These are phyloP conservation scores for Didymella pomorum DNA, from an alignment of 2,329 filamentous ascomycete genomes.

Conservation along the genomic window DNA sequence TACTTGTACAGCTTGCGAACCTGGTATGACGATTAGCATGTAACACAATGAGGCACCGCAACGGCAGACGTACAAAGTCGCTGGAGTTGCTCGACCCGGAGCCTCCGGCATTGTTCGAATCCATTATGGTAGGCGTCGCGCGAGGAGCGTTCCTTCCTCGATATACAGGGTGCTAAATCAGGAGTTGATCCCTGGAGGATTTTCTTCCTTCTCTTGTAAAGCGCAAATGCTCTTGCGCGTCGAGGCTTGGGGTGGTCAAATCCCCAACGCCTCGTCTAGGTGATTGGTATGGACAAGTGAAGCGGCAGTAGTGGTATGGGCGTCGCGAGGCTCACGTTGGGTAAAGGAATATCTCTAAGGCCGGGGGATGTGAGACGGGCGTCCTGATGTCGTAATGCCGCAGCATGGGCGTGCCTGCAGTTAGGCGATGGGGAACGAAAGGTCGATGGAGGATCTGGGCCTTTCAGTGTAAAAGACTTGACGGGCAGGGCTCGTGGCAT, in stretches of 20 bases:
- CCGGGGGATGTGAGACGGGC: slow-evolving; percentile 25
- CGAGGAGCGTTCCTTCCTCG: slow-evolving; percentile 4
- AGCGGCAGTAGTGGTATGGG: slow-evolving; percentile 9
- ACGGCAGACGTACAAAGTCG: slow-evolving; percentile 79
- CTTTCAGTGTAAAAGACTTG: slow-evolving; percentile 36
- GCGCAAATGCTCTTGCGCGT: slow-evolving; percentile 12
- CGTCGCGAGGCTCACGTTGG: slow-evolving; percentile 29
- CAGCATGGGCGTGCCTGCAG: slow-evolving; percentile 30
- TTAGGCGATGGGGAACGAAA: slow-evolving; percentile 28
- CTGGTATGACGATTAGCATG: slow-evolving; percentile 58
- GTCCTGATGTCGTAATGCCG: slow-evolving; percentile 35
- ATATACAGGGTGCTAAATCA: neutral
- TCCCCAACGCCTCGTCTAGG: slow-evolving; percentile 19
- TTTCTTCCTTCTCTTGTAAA: neutral
- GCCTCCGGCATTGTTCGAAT: slow-evolving; percentile 42
- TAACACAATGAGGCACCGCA: neutral
- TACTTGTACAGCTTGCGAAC: slow-evolving; percentile 99
- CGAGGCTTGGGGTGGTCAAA: slow-evolving; percentile 18
- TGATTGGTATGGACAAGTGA: slow-evolving; percentile 2
- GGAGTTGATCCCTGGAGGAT: neutral
- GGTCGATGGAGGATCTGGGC: slow-evolving; percentile 35
- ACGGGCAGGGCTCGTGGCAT: slow-evolving; percentile 37
- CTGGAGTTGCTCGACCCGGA: slow-evolving; percentile 80
- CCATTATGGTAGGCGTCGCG: slow-evolving; percentile 36
- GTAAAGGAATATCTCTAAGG: slow-evolving; percentile 24